Evolutionary conservation across 495 filamentous ascomycete species (phyloP).

Genomic region (Oidiodendron maius): DNA sequence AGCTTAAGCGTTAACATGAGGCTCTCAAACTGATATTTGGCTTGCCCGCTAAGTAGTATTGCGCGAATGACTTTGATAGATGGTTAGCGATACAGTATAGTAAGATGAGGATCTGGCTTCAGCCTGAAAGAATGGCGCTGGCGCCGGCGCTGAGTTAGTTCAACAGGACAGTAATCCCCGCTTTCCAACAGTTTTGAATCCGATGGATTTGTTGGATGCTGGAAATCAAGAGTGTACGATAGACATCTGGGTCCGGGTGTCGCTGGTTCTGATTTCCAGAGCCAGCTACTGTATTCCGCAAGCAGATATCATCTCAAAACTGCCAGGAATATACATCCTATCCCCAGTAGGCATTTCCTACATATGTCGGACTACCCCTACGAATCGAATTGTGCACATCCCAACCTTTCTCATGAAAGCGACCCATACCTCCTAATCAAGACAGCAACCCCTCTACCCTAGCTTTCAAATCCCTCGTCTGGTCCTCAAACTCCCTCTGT

Average conservation of each 20-base stretch:
- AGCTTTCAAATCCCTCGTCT: constrained; percentile 19
- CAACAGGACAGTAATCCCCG: neutral
- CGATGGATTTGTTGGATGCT: neutral
- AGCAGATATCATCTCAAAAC: neutral
- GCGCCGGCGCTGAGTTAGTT: no score
- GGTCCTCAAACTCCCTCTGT: constrained; percentile 15
- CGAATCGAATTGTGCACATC: no score
- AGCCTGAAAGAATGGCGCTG: no score
- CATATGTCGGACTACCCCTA: no score
- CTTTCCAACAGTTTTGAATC: neutral
- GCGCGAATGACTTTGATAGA: no score
- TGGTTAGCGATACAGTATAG: no score
- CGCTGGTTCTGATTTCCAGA: neutral
- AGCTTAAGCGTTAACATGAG: no score
- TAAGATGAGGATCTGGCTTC: no score
- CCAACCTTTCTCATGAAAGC: no score
- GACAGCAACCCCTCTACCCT: constrained; percentile 1
- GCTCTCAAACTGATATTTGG: no score
- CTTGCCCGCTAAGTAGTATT: no score
- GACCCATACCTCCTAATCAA: no score
- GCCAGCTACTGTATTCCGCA: neutral
- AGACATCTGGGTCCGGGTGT: neutral
- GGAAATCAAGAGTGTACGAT: neutral
- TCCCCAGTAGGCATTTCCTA: neutral
- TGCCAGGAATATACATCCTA: neutral